These are phyloP conservation scores for Symbiotaphrina buchneri DNA, from an alignment of 495 filamentous ascomycete species.

Conservation along the genomic window DNA sequence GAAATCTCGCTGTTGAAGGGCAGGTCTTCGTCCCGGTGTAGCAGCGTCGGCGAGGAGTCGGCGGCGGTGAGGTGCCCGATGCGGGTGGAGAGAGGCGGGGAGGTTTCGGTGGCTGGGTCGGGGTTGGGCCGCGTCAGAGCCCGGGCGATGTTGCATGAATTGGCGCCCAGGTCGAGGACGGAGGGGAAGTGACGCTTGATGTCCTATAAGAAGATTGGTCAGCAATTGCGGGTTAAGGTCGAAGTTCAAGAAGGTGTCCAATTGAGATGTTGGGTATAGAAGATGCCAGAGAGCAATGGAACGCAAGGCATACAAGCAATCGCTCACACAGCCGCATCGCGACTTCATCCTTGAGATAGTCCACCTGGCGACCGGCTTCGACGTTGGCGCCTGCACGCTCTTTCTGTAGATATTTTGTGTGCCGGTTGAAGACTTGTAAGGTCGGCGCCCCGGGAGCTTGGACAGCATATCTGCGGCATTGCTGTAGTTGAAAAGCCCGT, in stretches of 20 bases:
- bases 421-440: conserved; percentile 78
- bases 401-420: conserved; percentile 71
- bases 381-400: conserved; percentile 58
- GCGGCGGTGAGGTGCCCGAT: conserved; percentile 54
- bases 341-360: conserved; percentile 86
- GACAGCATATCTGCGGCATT: conserved; percentile 40
- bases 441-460: conserved; percentile 52
- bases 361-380: conserved; percentile 50
- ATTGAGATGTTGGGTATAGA: conserved; percentile 3
- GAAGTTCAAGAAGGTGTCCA: background rate
- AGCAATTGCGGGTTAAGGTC: background rate
- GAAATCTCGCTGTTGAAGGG: conserved; percentile 53
- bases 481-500: background rate
- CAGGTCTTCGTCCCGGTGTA: conserved; percentile 60
- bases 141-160: conserved; percentile 82
- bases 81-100: conserved; percentile 38
- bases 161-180: conserved; percentile 87
- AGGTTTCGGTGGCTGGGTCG: conserved; percentile 20
- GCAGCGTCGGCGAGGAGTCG: conserved; percentile 54
- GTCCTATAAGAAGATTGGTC: conserved; percentile 26
- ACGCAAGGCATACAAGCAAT: conserved; percentile 34
- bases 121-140: conserved; percentile 46
- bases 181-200: conserved; percentile 70
- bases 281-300: conserved; percentile 2
- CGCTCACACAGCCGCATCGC: conserved; percentile 70